A percentile compares a stretch with the other conserved stretches of the same genome.
Evolutionary conservation across 129 eudicot genomes (phyloP).

Genomic region (Erigeron canadensis): DNA sequence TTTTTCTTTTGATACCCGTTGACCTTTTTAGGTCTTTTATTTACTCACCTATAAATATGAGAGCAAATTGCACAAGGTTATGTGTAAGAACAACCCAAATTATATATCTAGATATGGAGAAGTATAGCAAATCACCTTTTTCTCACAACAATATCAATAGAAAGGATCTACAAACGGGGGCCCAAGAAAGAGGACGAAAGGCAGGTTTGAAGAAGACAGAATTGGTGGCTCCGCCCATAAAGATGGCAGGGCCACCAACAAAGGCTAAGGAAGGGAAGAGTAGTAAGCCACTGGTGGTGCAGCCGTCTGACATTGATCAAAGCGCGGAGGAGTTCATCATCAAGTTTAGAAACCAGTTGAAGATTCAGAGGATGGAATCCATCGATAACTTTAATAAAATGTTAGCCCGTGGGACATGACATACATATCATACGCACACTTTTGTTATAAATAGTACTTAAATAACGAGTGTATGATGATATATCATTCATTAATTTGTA

Average conservation of each 20-base stretch:
- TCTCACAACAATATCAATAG: not conserved
- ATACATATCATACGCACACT: not conserved
- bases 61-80: not conserved
- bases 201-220: conserved; percentile 15
- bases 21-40: conserved; percentile 19
- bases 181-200: conserved; percentile 11
- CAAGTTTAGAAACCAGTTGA: conserved; percentile 72
- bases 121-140: conserved; percentile 5
- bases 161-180: not conserved
- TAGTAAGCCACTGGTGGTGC: conserved; percentile 18
- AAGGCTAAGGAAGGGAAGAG: conserved; percentile 29
- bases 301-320: conserved; percentile 43
- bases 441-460: not conserved
- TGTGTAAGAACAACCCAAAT: conserved; percentile 17
- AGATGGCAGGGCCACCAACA: not conserved
- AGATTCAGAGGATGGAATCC: conserved; percentile 77
- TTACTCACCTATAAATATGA: conserved; percentile 18
- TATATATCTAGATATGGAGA: conserved; percentile 11
- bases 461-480: not conserved
- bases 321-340: conserved; percentile 77
- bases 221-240: conserved; percentile 13
- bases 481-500: conserved; percentile 17
- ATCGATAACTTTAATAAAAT: conserved; percentile 66
- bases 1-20: conserved; percentile 7
- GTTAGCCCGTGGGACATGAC: conserved; percentile 63